Percentiles rank a stretch among this genome's conserved stretches.
Conservation (phyloP, 768 basidiomycete genomes). For the Cystobasidium ongulense region DNA sequence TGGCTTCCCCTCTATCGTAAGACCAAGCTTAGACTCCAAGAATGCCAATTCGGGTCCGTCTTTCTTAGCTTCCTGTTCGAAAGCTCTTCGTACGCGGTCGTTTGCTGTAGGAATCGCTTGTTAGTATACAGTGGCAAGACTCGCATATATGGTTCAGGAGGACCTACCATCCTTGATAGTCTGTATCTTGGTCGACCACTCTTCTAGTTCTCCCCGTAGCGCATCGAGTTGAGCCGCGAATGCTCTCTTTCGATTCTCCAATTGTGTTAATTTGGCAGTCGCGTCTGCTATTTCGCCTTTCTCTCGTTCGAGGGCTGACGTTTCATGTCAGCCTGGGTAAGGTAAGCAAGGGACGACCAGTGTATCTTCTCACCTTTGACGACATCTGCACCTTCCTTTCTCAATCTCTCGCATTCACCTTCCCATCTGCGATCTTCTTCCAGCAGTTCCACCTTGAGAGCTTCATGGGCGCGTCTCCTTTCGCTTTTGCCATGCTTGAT, state of each 20-base stretch:
- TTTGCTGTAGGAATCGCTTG: neutral
- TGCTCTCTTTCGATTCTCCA: slow-evolving; percentile 25
- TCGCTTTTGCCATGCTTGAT: slow-evolving; percentile 31
- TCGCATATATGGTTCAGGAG: neutral
- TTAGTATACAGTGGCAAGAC: neutral
- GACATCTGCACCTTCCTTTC: slow-evolving; percentile 14
- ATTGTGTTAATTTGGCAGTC: neutral
- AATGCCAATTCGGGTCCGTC: slow-evolving; percentile 28
- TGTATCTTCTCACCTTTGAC: neutral
- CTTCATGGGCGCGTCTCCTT: slow-evolving; percentile 23
- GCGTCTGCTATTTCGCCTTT: slow-evolving; percentile 26
- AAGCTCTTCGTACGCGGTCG: neutral
- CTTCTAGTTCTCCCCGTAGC: slow-evolving; percentile 13
- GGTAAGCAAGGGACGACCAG: neutral
- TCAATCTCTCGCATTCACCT: slow-evolving; percentile 24
- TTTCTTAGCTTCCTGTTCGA: slow-evolving; percentile 22
- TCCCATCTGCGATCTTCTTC: slow-evolving; percentile 31
- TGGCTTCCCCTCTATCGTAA: slow-evolving; percentile 19
- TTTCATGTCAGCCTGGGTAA: neutral
- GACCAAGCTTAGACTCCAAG: slow-evolving; percentile 21
- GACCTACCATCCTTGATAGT: neutral
- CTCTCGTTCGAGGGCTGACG: slow-evolving; percentile 22
- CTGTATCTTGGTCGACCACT: slow-evolving; percentile 25
- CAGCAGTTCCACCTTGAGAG: slow-evolving; percentile 23
- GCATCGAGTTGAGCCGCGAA: slow-evolving; percentile 25